Evolutionary conservation across 2,329 filamentous ascomycete species (phyloP), one percentile per base, ranked within the genome.

Genomic region (Cryoendolithus antarcticus): DNA sequence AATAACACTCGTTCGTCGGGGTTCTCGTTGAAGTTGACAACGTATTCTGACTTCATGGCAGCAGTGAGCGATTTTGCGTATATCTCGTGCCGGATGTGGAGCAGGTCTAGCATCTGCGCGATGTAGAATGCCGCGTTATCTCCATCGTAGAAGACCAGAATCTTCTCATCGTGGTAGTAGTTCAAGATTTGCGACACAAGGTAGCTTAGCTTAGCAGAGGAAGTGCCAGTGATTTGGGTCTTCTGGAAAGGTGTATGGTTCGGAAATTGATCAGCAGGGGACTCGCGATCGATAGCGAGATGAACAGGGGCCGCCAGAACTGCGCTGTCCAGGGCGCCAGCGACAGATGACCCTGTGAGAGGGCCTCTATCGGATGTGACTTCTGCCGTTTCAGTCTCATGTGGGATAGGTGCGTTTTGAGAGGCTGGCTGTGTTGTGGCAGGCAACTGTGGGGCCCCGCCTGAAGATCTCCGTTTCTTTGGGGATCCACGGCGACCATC

Each of bases 121-220:
- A 95, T 73, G 62, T 93, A 94, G 59, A 75, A 93, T 1, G 86
- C 88, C 2, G 82, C 72, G 49, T 93, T 89, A 43, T 91, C 82
- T 28, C 83, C 81, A 44, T 93, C 86, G 57, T 94, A 95, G 59
- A 96, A 96, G 7, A 95, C 73, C 38, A 95, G 75, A 3, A 93
- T 91, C 59, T 95, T 93, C 52, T 94, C 86, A 0, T 71, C 62
- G 1, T 69, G 60, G 39, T 91, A 75, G 44, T 88, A 69, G 38
- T 71, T 66, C 4, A 78, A 59, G 9, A 95, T 77, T 27, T 75
- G 70, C 39, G 86, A 80, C 11, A 94, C 65, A 4, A 95, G 66
- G 52, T 95, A 94, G 2, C 82, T 88, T 3, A 95, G 67, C 59
- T 96, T 96, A 0, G 83, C 77, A 0, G 88, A 95, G 0, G 78